A percentile compares a stretch with the other conserved stretches of the same genome.
These are phyloP conservation scores for Lathyrus oleraceus DNA, from an alignment of 306 rosid species.

Conservation along the genomic window DNA sequence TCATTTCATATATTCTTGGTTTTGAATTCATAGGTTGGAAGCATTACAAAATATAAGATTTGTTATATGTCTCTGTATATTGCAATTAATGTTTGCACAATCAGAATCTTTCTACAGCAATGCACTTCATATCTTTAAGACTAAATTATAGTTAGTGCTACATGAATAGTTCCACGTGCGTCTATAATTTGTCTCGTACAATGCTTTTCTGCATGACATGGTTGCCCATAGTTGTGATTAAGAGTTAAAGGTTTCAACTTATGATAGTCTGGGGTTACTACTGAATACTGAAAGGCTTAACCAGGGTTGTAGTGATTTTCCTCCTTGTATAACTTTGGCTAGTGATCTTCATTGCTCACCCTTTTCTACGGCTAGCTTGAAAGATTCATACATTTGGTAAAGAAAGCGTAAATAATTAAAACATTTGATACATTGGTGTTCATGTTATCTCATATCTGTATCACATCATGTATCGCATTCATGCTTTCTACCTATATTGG, in stretches of 20 bases:
- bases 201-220: not conserved
- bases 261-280: constrained; percentile 2
- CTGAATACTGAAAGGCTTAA: constrained; percentile 14
- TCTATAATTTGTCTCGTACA: not conserved
- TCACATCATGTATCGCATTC: not conserved
- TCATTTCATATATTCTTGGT: constrained; percentile 25
- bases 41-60: constrained; percentile 3
- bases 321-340: constrained; percentile 2
- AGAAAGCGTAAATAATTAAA: not conserved
- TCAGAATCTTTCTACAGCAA: not conserved
- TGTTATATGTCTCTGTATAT: not conserved
- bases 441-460: not conserved
- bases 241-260: constrained; percentile 2
- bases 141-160: not conserved
- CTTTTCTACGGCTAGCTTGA: not conserved
- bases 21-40: constrained; percentile 11
- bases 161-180: constrained; percentile 6
- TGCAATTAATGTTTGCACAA: not conserved
- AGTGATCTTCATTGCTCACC: not conserved
- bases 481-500: not conserved
- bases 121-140: not conserved
- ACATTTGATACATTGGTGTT: not conserved
- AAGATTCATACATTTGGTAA: not conserved
- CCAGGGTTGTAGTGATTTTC: constrained; percentile 12
- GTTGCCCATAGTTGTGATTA: constrained; percentile 9